A percentile compares a stretch with the other conserved stretches of the same genome.
phyloP scores from a whole-genome alignment of 148 eudicot species.

The Pharnaceum exiguum region DNA sequence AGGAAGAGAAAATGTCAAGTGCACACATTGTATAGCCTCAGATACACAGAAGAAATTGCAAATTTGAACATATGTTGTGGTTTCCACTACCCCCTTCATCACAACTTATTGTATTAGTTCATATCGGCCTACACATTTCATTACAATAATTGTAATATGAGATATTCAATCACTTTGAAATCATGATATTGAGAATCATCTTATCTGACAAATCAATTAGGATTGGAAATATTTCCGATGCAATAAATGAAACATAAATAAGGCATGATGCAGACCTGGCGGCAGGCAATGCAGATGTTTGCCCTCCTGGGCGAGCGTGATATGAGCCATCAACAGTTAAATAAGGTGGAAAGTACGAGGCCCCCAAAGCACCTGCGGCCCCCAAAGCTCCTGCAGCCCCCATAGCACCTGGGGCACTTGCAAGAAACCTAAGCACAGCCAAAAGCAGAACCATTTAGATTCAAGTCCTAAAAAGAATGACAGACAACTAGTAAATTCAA shows the following conservation, averaged over 20 bases:
- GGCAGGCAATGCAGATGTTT: slow-evolving; percentile 53
- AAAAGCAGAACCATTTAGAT: not conserved
- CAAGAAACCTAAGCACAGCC: slow-evolving; percentile 56
- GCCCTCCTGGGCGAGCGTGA: slow-evolving; percentile 63
- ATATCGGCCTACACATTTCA: not conserved
- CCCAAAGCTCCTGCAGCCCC: slow-evolving; percentile 91
- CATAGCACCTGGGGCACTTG: slow-evolving; percentile 84
- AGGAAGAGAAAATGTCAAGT: no score
- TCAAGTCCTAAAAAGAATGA: not conserved
- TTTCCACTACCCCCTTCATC: not conserved
- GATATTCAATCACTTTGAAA: no score
- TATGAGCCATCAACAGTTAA: slow-evolving; percentile 66
- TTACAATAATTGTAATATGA: no score
- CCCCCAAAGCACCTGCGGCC: slow-evolving; percentile 81
- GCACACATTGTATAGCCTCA: no score
- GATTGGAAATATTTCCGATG: not conserved
- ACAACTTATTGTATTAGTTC: not conserved
- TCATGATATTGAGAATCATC: no score
- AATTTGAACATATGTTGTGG: not conserved
- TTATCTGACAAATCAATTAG: no score
- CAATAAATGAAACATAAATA: not conserved
- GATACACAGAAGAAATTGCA: not conserved
- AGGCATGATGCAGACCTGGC: slow-evolving; percentile 40
- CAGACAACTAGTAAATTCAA: not conserved
- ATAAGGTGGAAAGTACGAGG: slow-evolving; percentile 74